A percentile compares a stretch with the other conserved stretches of the same genome.
Conservation (phyloP, 345 rosid genomes). For the Gossypium mustelinum region DNA sequence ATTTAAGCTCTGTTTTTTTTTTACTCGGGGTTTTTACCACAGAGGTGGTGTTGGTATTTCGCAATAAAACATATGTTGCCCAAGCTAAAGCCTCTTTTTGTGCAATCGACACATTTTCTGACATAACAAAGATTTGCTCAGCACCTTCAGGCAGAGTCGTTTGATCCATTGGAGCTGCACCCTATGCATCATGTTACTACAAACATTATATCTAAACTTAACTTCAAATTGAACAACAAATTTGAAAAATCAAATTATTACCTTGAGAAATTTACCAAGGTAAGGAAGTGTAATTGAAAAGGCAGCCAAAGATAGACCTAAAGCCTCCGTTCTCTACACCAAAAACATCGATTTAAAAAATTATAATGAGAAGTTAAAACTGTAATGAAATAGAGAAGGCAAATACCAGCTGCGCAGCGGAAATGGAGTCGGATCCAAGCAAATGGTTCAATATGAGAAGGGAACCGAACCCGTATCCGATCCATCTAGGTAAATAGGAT, state of each 20-base stretch:
- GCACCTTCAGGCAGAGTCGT: constrained; percentile 50
- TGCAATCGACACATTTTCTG: constrained; percentile 35
- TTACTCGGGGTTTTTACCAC: constrained; percentile 38
- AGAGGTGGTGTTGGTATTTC: constrained; percentile 69
- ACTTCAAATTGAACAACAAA: not conserved
- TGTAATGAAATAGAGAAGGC: not conserved
- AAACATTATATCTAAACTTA: constrained; percentile 1
- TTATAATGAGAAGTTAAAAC: not conserved
- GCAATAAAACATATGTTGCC: constrained; percentile 72
- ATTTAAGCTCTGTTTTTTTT: not conserved
- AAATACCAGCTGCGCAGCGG: constrained; percentile 54
- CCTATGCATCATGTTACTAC: constrained; percentile 34
- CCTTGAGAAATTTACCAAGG: constrained; percentile 62
- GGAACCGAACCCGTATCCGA: constrained; percentile 90
- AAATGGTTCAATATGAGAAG: constrained; percentile 61
- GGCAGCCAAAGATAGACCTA: constrained; percentile 59
- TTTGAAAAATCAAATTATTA: not conserved
- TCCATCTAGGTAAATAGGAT: constrained; percentile 85
- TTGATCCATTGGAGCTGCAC: constrained; percentile 42
- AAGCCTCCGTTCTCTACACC: constrained; percentile 49
- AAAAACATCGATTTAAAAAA: not conserved
- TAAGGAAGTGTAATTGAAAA: constrained; percentile 52
- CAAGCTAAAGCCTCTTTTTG: constrained; percentile 81
- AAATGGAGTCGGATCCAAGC: constrained; percentile 36
- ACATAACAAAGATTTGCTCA: constrained; percentile 66